These are phyloP conservation scores for Celoporthe dispersa DNA, from an alignment of 2,329 filamentous ascomycete species.

Conservation along the genomic window DNA sequence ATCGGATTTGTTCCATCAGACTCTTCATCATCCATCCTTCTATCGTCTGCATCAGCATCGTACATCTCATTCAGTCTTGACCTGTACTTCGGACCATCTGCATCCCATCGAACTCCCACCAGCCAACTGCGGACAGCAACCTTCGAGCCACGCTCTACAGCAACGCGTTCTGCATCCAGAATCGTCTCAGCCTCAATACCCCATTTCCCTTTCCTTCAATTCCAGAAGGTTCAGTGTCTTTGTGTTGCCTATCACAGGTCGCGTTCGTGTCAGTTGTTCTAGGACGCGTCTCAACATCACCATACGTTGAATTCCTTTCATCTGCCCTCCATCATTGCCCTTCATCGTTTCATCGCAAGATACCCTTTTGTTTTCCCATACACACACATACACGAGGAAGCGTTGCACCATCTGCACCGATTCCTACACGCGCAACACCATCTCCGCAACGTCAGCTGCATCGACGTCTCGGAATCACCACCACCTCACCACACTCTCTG, in stretches of 20 bases:
- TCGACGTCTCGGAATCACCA: not conserved
- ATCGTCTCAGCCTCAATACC: not conserved
- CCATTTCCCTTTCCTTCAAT: not conserved
- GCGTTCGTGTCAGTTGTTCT: constrained; percentile 9
- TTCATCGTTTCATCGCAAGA: not conserved
- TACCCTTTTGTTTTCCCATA: not conserved
- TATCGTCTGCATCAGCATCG: not conserved
- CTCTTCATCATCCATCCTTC: not conserved
- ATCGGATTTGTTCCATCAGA: not conserved
- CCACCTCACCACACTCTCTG: not conserved
- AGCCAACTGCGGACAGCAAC: constrained; percentile 12
- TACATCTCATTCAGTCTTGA: not conserved
- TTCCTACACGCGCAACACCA: not conserved
- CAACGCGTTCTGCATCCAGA: not conserved
- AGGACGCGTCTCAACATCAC: not conserved
- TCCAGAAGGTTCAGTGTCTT: not conserved
- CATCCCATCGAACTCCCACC: not conserved
- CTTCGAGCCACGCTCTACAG: constrained; percentile 7
- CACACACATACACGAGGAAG: not conserved
- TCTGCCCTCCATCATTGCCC: not conserved
- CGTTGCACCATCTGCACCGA: not conserved
- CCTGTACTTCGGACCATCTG: not conserved
- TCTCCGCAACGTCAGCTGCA: not conserved
- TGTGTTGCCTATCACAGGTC: not conserved
- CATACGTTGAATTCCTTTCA: not conserved